phyloP scores from a whole-genome alignment of 2,329 filamentous ascomycete species.

The Colletotrichum trifolii region DNA sequence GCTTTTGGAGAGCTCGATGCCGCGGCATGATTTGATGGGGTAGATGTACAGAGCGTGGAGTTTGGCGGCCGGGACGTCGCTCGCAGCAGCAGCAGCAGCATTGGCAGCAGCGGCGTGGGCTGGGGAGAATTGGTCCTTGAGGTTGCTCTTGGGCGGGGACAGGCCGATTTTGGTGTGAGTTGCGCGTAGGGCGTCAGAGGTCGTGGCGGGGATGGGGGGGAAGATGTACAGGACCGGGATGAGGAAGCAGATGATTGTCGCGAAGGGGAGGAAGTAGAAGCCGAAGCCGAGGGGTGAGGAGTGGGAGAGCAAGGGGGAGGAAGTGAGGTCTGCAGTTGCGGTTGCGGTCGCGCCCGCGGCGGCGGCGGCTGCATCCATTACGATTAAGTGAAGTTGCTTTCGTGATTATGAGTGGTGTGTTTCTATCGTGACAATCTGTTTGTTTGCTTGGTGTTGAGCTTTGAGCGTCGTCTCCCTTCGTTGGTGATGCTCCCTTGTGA shows the following conservation, averaged over 20 bases:
- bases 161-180: conserved; percentile 64
- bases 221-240: conserved; percentile 65
- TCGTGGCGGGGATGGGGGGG: conserved; percentile 63
- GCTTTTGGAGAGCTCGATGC: conserved; percentile 76
- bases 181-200: conserved; percentile 64
- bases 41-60: conserved; percentile 80
- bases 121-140: conserved; percentile 41
- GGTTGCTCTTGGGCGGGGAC: conserved; percentile 49
- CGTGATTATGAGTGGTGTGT: background rate
- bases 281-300: conserved; percentile 39
- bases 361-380: conserved; percentile 13
- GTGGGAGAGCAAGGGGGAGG: conserved; percentile 9
- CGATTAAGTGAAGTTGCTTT: background rate
- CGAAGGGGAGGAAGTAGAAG: conserved; percentile 52
- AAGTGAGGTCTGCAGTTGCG: conserved; percentile 15
- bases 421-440: too few species aligned
- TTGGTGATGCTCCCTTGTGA: conserved; percentile 20
- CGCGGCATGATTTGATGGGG: conserved; percentile 84
- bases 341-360: conserved; percentile 9
- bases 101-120: conserved; percentile 30
- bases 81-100: too few species aligned
- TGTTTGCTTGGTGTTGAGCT: too few species aligned
- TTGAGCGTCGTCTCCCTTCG: background rate
- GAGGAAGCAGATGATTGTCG: conserved; percentile 62
- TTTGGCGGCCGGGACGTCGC: conserved; percentile 27